Conservation (phyloP, 2,329 filamentous ascomycete species). For the Exophiala viscosa region DNA sequence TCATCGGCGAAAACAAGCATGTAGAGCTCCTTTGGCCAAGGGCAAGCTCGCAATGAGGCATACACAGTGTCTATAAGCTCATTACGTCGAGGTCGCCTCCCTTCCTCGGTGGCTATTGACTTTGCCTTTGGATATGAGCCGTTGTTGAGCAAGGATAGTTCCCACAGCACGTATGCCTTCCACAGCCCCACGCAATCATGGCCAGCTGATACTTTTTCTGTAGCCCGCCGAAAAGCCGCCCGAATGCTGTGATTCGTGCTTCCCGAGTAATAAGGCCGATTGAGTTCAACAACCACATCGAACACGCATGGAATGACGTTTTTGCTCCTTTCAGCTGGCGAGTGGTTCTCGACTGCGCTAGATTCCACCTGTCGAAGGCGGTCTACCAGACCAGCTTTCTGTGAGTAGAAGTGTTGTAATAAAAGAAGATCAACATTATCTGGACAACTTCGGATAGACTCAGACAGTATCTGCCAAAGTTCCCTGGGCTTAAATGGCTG, state of each 20-base stretch:
- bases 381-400: constrained; percentile 68
- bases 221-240: constrained; percentile 54
- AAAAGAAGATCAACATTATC: constrained; percentile 72
- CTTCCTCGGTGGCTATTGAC: constrained; percentile 31
- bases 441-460: constrained; percentile 64
- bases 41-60: constrained; percentile 54
- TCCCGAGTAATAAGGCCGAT: constrained; percentile 41
- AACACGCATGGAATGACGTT: constrained; percentile 41
- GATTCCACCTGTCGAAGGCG: constrained; percentile 62
- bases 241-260: constrained; percentile 52
- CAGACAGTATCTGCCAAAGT: constrained; percentile 59
- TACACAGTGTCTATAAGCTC: constrained; percentile 51
- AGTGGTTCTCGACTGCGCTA: constrained; percentile 29
- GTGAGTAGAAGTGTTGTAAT: constrained; percentile 70
- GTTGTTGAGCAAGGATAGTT: constrained; percentile 32
- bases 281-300: constrained; percentile 53
- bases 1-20: constrained; percentile 54
- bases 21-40: constrained; percentile 61
- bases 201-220: constrained; percentile 26
- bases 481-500: constrained; percentile 63
- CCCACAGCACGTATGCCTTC: constrained; percentile 52
- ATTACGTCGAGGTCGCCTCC: constrained; percentile 31
- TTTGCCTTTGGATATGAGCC: background rate
- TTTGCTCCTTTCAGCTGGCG: constrained; percentile 26
- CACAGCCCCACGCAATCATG: constrained; percentile 46